phyloP scores from a whole-genome alignment of 2,329 filamentous ascomycete genomes.

The Pseudomassariella vexata region DNA sequence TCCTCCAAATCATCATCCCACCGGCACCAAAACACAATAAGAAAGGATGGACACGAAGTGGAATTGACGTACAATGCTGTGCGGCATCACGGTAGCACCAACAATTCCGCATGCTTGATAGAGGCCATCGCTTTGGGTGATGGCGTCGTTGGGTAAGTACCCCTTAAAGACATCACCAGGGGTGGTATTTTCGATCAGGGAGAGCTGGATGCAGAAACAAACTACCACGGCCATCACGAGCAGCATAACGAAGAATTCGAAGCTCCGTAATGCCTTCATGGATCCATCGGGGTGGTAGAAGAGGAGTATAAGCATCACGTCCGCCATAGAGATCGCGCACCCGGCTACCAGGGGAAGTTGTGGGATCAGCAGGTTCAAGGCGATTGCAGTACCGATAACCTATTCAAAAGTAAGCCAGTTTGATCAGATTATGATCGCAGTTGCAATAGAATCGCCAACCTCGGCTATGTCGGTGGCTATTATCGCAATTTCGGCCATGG shows the following conservation, averaged over 20 bases:
- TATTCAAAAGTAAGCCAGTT: conserved; percentile 20
- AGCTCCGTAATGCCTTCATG: conserved; percentile 54
- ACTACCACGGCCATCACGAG: conserved; percentile 64
- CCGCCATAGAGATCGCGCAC: conserved; percentile 62
- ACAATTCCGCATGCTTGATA: conserved; percentile 73
- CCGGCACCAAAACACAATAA: too few species aligned
- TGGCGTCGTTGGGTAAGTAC: conserved; percentile 55
- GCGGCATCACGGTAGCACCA: conserved; percentile 70
- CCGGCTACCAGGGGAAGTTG: conserved; percentile 61
- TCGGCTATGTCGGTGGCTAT: conserved; percentile 69
- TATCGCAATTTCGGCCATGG: conserved; percentile 60
- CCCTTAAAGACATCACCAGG: conserved; percentile 58
- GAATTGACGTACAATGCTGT: too few species aligned
- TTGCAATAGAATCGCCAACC: conserved; percentile 26
- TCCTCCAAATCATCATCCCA: too few species aligned
- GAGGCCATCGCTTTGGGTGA: conserved; percentile 52
- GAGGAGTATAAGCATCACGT: conserved; percentile 61
- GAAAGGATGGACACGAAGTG: too few species aligned
- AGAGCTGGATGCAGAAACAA: conserved; percentile 66
- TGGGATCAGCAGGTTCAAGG: conserved; percentile 59
- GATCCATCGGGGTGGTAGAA: conserved; percentile 58
- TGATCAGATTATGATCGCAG: too few species aligned
- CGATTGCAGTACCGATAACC: conserved; percentile 68
- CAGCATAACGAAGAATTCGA: conserved; percentile 58
- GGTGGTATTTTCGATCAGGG: conserved; percentile 49